A percentile compares a stretch with the other conserved stretches of the same genome.
Evolutionary conservation across 805 yeast genomes (phyloP).

Genomic region (Starmerella powellii): DNA sequence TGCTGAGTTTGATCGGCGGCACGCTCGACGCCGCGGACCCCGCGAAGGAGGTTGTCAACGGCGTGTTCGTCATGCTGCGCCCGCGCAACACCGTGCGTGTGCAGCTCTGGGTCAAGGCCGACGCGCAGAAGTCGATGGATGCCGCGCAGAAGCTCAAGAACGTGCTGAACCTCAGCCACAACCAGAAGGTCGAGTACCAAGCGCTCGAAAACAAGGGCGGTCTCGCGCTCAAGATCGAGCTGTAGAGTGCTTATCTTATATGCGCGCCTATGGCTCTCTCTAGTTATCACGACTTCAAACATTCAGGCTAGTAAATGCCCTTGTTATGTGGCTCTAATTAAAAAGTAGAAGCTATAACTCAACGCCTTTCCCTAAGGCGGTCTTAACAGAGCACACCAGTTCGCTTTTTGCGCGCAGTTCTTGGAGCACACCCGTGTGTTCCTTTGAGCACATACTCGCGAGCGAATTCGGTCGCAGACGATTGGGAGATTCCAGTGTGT

Average conservation of each 20-base stretch:
- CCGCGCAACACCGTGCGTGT: slow-evolving; percentile 59
- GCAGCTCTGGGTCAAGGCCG: slow-evolving; percentile 83
- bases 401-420: too few relatives aligned
- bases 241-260: slow-evolving; percentile 1
- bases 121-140: slow-evolving; percentile 43
- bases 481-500: too few relatives aligned
- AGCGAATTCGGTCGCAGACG: too few relatives aligned
- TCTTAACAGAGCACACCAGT: too few relatives aligned
- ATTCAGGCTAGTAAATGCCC: too few relatives aligned
- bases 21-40: slow-evolving; percentile 70
- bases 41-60: slow-evolving; percentile 78
- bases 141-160: slow-evolving; percentile 82
- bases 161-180: slow-evolving; percentile 57
- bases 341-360: too few relatives aligned
- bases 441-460: too few relatives aligned
- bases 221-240: slow-evolving; percentile 17
- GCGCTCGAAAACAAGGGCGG: slow-evolving; percentile 34
- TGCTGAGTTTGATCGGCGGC: slow-evolving; percentile 88
- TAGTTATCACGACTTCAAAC: too few relatives aligned
- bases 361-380: too few relatives aligned
- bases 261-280: too few relatives aligned
- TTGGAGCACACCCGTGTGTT: too few relatives aligned
- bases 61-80: slow-evolving; percentile 84
- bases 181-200: slow-evolving; percentile 68
- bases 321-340: too few relatives aligned